A percentile compares a stretch with the other conserved stretches of the same genome.
Conservation (phyloP, 352 stramenopile genomes). For the Blastocystis hominis region DNA sequence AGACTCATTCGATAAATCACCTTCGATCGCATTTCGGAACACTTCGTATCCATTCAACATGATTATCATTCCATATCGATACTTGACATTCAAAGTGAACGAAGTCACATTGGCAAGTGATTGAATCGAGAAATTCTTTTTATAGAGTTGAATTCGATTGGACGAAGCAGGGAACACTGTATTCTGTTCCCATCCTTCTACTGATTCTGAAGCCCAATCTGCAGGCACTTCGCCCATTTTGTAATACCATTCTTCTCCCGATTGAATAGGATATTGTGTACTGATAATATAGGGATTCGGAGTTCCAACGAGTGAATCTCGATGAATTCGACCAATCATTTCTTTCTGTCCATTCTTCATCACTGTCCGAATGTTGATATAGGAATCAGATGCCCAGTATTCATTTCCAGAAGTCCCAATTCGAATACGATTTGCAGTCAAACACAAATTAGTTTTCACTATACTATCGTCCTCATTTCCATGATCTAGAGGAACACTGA, state of each 20-base stretch:
- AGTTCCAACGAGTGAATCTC: neutral
- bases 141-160: neutral
- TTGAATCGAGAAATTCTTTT: neutral
- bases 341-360: neutral
- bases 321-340: neutral
- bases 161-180: neutral
- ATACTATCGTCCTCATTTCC: neutral
- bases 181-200: neutral
- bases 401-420: neutral
- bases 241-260: slow-evolving; percentile 12
- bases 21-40: neutral
- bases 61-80: neutral
- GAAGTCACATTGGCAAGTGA: neutral
- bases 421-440: neutral
- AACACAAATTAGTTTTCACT: neutral
- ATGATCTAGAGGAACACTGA: neutral
- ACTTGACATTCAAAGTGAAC: neutral
- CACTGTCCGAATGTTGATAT: neutral
- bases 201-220: neutral
- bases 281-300: neutral
- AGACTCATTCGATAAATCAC: neutral
- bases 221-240: neutral
- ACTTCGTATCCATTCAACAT: slow-evolving; percentile 30
- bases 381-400: neutral
- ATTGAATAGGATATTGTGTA: neutral